A percentile compares a stretch with the other conserved stretches of the same genome.
Conservation (phyloP, 106 monocot species). For the Dendrobium huoshanense region DNA sequence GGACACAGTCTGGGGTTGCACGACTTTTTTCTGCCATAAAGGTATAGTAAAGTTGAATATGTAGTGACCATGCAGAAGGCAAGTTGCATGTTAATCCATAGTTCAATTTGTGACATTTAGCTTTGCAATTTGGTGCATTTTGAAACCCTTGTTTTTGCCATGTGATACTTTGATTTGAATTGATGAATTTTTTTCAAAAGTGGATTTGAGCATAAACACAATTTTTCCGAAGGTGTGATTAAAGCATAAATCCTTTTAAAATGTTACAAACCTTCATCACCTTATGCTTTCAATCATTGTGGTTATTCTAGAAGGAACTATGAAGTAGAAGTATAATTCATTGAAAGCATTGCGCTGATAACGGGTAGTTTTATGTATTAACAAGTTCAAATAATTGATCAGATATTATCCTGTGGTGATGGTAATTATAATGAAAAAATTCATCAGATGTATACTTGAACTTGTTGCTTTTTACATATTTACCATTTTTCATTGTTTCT, state of each 20-base stretch:
- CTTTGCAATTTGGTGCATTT: not conserved
- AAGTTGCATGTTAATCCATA: slow-evolving; percentile 6
- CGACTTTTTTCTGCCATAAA: slow-evolving; percentile 91
- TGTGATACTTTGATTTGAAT: not conserved
- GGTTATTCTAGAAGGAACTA: not conserved
- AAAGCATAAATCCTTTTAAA: not conserved
- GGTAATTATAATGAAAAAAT: not conserved
- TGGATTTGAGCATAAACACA: too few species aligned
- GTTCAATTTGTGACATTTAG: not conserved
- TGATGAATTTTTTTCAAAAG: not conserved
- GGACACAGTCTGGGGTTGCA: slow-evolving; percentile 96
- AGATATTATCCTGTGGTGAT: not conserved
- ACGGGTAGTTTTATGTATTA: not conserved
- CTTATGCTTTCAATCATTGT: not conserved
- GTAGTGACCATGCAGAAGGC: not conserved
- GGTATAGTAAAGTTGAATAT: slow-evolving; percentile 24
- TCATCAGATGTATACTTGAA: not conserved
- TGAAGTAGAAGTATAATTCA: not conserved
- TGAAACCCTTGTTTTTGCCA: not conserved
- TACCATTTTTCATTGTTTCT: not conserved
- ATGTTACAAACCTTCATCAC: not conserved
- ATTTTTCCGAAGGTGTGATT: not conserved
- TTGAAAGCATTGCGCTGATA: not conserved
- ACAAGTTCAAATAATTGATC: slow-evolving; percentile 2
- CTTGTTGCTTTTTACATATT: not conserved